These are phyloP conservation scores for Sphaceloma murrayae DNA, from an alignment of 2,329 filamentous ascomycete species.

Conservation along the genomic window DNA sequence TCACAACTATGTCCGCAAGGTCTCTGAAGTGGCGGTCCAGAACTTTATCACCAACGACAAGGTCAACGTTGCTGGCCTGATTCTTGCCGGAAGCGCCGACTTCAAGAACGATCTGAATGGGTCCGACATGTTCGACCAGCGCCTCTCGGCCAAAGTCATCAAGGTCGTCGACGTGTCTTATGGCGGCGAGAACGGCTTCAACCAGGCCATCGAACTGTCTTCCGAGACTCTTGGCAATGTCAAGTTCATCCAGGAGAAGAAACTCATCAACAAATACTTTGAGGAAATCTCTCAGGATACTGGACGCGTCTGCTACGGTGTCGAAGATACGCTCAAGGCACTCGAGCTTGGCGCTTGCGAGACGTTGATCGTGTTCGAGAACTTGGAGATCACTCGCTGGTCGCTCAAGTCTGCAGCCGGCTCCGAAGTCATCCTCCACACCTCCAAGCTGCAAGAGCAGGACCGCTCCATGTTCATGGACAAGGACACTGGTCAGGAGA, in stretches of 20 bases:
- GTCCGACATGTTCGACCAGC: conserved; percentile 92
- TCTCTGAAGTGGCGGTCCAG: conserved; percentile 93
- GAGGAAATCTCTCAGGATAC: conserved; percentile 98
- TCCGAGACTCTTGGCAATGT: conserved; percentile 95
- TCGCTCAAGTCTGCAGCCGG: conserved; percentile 71
- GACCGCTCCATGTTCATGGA: conserved; percentile 84
- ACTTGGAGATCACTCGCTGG: conserved; percentile 90
- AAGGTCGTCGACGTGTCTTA: conserved; percentile 99
- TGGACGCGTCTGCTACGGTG: conserved; percentile 93
- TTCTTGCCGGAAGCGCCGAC: conserved; percentile 92
- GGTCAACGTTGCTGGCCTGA: conserved; percentile 91
- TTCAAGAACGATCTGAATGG: conserved; percentile 99
- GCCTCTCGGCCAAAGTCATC: conserved; percentile 90
- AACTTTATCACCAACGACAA: conserved; percentile 99
- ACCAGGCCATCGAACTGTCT: conserved; percentile 94
- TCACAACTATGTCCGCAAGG: conserved; percentile 99
- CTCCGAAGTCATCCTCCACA: conserved; percentile 67
- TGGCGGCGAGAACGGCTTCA: conserved; percentile 98
- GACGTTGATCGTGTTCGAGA: conserved; percentile 92
- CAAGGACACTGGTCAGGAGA: conserved; percentile 90
- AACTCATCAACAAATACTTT: conserved; percentile 97
- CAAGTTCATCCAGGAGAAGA: conserved; percentile 99
- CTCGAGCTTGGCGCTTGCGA: conserved; percentile 92
- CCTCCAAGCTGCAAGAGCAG: conserved; percentile 73
- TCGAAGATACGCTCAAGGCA: conserved; percentile 95